Base-by-base conservation (phyloP, 2,329 filamentous ascomycete species). In the Colletotrichum sp. region DNA sequence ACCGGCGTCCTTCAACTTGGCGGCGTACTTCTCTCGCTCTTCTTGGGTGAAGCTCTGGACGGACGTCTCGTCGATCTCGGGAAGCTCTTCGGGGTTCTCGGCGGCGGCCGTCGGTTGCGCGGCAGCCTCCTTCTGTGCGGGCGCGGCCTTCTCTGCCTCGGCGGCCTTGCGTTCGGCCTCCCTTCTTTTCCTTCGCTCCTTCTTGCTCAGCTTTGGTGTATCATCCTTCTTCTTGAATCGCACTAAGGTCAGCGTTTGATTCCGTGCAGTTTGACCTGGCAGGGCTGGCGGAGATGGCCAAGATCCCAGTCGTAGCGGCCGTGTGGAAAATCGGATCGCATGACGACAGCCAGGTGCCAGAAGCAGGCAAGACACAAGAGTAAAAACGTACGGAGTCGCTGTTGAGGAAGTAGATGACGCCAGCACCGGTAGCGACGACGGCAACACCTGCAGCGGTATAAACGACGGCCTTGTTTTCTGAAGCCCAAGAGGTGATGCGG, bases 391-490 rank as follows among this genome's bases (percentile, higher is more conserved):
- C 91, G 80, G 89, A 87, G 80, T 90, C 89, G 78, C 85, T 88
- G 78, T 88, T 94, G 80, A 98, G 89, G 86, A 98, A 99, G 89
- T 99, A 99, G 83, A 98, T 94, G 59, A 95, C 95, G 80, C 97
- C 96, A 39, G 96, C 96, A 77, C 95, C 95, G 16, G 95, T 97
- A 72, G 98, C 95, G 59, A 98, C 95, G 64, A 98, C 91, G 70
- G 96, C 96, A 76, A 98, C 95, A 82, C 97, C 97, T 72, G 96
- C 97, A 86, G 99, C 95, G 80, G 97, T 98, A 87, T 98, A 99
- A 78, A 98, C 96, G 71, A 96, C 91, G 64, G 95, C 94, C 89
- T 98, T 99, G 88, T 99, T 96, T 85, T 99, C 96, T 4, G 96
- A 95, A 16, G 95, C 96, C 96, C 97, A 99, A 83, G 89, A 93